Evolutionary conservation across 148 eudicot species (phyloP).

Genomic region (Tetragonia tetragonoides): DNA sequence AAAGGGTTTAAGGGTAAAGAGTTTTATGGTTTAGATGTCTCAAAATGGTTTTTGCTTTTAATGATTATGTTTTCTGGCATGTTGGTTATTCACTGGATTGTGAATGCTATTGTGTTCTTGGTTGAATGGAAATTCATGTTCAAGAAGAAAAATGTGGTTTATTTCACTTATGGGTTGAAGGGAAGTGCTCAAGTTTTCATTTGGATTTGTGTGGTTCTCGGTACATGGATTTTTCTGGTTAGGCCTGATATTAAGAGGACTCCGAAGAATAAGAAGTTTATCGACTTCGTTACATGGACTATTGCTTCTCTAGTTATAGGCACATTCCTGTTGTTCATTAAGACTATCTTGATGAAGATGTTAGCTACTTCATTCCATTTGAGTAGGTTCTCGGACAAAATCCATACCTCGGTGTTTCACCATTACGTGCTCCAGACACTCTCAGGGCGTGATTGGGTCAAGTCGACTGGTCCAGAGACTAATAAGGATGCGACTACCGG

Average conservation of each 20-base stretch:
- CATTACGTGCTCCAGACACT: slow-evolving; percentile 69
- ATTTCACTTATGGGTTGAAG: slow-evolving; percentile 76
- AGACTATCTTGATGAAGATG: slow-evolving; percentile 64
- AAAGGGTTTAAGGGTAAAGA: slow-evolving; percentile 27
- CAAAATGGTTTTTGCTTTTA: slow-evolving; percentile 72
- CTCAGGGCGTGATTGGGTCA: slow-evolving; percentile 62
- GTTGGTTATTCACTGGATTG: slow-evolving; percentile 63
- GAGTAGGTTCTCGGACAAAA: slow-evolving; percentile 74
- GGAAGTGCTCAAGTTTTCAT: slow-evolving; percentile 58
- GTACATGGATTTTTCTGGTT: slow-evolving; percentile 61
- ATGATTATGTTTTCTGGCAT: slow-evolving; percentile 70
- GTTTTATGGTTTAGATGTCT: slow-evolving; percentile 46
- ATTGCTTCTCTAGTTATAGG: slow-evolving; percentile 58
- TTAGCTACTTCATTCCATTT: slow-evolving; percentile 83
- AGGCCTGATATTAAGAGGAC: slow-evolving; percentile 28
- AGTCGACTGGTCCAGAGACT: slow-evolving; percentile 25
- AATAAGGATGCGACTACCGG: slow-evolving; percentile 27
- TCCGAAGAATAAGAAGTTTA: slow-evolving; percentile 12
- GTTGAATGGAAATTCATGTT: slow-evolving; percentile 70
- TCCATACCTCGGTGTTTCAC: slow-evolving; percentile 72
- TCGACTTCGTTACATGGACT: slow-evolving; percentile 50
- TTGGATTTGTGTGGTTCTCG: slow-evolving; percentile 68
- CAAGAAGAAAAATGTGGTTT: slow-evolving; percentile 69
- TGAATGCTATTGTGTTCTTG: slow-evolving; percentile 54
- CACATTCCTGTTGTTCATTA: slow-evolving; percentile 60